Evolutionary conservation across 305 asterid genomes (phyloP), one percentile per base, ranked within the genome.

Genomic region (Fraxinus xanthoxyloides): DNA sequence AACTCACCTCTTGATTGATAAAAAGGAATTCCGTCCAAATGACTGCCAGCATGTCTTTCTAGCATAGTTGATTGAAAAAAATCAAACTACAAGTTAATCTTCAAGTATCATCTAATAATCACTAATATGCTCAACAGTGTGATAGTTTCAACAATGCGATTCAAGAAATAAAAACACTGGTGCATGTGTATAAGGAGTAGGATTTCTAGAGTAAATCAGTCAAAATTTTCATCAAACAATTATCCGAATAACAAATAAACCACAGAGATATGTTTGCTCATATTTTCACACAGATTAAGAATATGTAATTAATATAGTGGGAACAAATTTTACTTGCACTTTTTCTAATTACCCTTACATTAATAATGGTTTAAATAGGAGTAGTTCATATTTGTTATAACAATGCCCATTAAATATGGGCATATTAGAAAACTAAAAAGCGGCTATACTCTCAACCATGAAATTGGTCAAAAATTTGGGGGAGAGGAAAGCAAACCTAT

Each of bases 1-100:
- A 90, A 82, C 67, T 91, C 93, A 23, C 97, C 93, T 88, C 92
- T 90, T 69, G 90, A 89, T 73, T 92, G 95, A 85, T 92, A 91
- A 86, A 86, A 91, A 0, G 98, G 94, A 23, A 92, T 92, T 80
- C 97, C 97, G 67, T 92, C 98, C 85, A 92, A 88, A 88, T 90
- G 97, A 82, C 84, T 86, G 56, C 93, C 84, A 34, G 72, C 88
- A 35, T 88, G 89, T 82, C 93, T 89, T 87, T 92, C 98, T 95
- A 87, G 83, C 88, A 90, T 85, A 75, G 81, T 82, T 76, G 81
- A 85, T n/a, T 65, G 2, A 82, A 21, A 84, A 81, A 81, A 83
- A 35, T 88, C 85, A 88, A 84, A 82, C 40, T 26, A 79, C 84
- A 36, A 81, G 72, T 77, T 46, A 74, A 43, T 75, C 77, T 51